Percentiles rank a stretch among this genome's conserved stretches.
Evolutionary conservation across 75 land plant genomes (phyloP).

Genomic region (Pinus tabuliformis): DNA sequence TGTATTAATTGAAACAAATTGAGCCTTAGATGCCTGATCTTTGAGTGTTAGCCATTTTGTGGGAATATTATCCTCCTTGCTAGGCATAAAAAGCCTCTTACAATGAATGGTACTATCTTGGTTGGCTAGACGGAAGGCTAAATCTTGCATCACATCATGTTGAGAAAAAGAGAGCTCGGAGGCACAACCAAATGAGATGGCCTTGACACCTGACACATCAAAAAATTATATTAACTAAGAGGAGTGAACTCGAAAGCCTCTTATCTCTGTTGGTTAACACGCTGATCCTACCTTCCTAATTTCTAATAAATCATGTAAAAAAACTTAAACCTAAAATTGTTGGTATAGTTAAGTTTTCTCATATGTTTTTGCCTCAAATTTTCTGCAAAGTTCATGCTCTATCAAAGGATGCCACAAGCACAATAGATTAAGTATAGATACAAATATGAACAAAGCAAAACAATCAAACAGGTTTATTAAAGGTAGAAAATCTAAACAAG

Average conservation of each 20-base stretch:
- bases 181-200: constrained; percentile 24
- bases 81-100: constrained; percentile 51
- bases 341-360: neutral
- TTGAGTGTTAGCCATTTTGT: constrained; percentile 44
- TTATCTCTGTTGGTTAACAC: neutral
- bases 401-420: no score
- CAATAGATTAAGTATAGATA: no score
- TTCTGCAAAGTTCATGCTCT: no score
- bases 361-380: no score
- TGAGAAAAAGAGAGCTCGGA: constrained; percentile 50
- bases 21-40: constrained; percentile 45
- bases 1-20: constrained; percentile 60
- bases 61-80: constrained; percentile 44
- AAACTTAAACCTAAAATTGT: neutral
- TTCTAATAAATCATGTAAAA: neutral
- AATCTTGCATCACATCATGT: constrained; percentile 62
- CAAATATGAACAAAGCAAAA: neutral
- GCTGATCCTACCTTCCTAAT: neutral
- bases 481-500: neutral
- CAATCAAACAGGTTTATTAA: neutral
- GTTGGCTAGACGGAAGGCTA: constrained; percentile 42
- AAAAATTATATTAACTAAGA: neutral
- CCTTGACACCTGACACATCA: neutral
- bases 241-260: neutral
- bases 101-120: constrained; percentile 14